Evolutionary conservation across 208 protist species (phyloP).

Genomic region (Wallacemonas sp.): DNA sequence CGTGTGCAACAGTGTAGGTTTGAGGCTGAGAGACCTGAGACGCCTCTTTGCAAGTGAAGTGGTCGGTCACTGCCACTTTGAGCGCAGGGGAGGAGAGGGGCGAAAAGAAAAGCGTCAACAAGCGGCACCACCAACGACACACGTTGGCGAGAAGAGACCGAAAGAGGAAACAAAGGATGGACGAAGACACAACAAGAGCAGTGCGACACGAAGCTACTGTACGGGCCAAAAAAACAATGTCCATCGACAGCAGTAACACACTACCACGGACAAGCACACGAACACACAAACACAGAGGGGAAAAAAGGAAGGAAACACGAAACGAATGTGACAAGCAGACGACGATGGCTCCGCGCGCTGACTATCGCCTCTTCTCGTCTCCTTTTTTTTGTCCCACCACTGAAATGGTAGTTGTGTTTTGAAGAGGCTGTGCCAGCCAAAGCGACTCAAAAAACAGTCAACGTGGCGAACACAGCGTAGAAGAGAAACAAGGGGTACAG

Average conservation of each 20-base stretch:
- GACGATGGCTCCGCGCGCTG: too few relatives aligned
- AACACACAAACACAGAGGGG: slow-evolving; percentile 2
- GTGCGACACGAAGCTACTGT: neutral
- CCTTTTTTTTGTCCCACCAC: too few relatives aligned
- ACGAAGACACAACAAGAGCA: neutral
- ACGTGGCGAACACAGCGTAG: slow-evolving; percentile 74
- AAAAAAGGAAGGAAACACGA: slow-evolving; percentile 8
- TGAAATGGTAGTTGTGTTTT: too few relatives aligned
- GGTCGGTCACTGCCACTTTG: too few relatives aligned
- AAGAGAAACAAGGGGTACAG: slow-evolving; percentile 82
- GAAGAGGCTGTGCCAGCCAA: too few relatives aligned
- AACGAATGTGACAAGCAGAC: neutral
- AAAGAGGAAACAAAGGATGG: neutral
- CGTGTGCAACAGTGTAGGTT: too few relatives aligned
- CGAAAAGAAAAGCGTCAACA: neutral
- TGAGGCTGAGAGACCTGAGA: too few relatives aligned
- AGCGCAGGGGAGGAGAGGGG: too few relatives aligned
- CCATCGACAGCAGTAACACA: neutral
- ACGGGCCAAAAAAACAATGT: neutral
- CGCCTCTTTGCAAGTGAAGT: too few relatives aligned
- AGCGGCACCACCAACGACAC: neutral
- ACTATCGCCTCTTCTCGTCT: too few relatives aligned
- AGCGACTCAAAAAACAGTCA: slow-evolving; percentile 75
- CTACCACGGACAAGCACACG: slow-evolving; percentile 3
- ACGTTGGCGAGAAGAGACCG: neutral